Percentiles rank a stretch among this genome's conserved stretches.
Conservation (phyloP, 78 protist species). For the Dictyostelium firmibasis region DNA sequence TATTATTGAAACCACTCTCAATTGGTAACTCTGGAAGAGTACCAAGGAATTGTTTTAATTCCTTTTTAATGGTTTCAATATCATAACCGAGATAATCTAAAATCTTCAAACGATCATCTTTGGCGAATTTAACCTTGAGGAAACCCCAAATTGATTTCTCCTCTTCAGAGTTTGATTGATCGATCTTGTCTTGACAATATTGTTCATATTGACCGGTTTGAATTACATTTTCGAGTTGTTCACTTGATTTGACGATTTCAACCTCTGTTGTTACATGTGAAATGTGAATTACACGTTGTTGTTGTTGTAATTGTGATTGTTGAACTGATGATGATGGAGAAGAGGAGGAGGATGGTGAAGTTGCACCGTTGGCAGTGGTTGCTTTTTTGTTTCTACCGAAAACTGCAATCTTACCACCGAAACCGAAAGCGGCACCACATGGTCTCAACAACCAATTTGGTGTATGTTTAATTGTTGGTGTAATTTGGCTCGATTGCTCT, state of each 20-base stretch:
- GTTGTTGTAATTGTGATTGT: not conserved
- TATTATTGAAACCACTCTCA: not conserved
- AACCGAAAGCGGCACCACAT: conserved; percentile 92
- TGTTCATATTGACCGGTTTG: conserved; percentile 20
- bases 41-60: conserved; percentile 17
- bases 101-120: conserved; percentile 40
- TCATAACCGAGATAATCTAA: conserved; percentile 73
- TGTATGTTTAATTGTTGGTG: conserved; percentile 31
- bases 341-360: not conserved
- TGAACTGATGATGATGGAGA: not conserved
- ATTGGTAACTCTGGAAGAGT: conserved; percentile 55
- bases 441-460: conserved; percentile 89
- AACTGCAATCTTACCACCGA: conserved; percentile 91
- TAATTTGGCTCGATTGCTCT: not conserved
- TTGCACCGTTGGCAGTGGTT: not conserved
- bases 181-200: conserved; percentile 65
- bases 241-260: conserved; percentile 27
- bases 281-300: conserved; percentile 19
- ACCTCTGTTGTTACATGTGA: conserved; percentile 50
- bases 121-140: conserved; percentile 51
- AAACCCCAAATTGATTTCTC: conserved; percentile 79
- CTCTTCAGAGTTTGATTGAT: conserved; percentile 1
- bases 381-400: conserved; percentile 38
- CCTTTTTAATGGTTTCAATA: conserved; percentile 42
- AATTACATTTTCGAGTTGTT: conserved; percentile 29